Evolutionary conservation across 2,329 filamentous ascomycete genomes (phyloP), one percentile per base, ranked within the genome.

Genomic region (Sclerotinia sclerotiorum): DNA sequence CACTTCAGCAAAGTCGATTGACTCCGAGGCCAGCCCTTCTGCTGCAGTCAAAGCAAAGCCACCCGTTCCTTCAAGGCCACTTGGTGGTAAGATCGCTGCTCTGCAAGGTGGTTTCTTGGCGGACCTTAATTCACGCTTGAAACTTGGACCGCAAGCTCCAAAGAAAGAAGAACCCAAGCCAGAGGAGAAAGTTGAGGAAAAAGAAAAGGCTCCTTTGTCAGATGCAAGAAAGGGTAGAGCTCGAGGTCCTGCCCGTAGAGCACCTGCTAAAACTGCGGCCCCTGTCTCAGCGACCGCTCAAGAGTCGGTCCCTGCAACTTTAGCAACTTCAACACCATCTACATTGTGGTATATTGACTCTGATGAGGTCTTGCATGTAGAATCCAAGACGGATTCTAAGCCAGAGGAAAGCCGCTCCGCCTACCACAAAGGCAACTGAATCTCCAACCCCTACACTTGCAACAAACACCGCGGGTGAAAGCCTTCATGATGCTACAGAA

Each of bases 151-250:
- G n/a, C 89, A 92, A 73, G 87, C 84, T 13, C 86, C 88, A 1
- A 94, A 93, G 82, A 90, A 91, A 73, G 89, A 91, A 75, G 90
- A 94, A 72, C 81, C 84, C 52, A 78, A 81, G 13, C 81, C 83
- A 19, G 84, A 88, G 65, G 84, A 87, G 44, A 80, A 80, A 2
- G 84, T 84, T 44, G 84, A 86, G 69, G 87, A 86, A 69, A 82
- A 85, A 73, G 88, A 93, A 75, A 92, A 93, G 78, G 88, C 85
- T 15, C 93, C 94, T n/a, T 82, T 99, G 35, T 84, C 85, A 29
- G 95, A 99, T 82, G 93, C 94, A 48, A 87, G 95, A 72, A 98
- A 98, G 82, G 88, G 93, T 32, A 87, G 95, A 73, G 95, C 95
- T 29, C 89, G 92, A 72, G 95, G 95, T 15, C 95, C 95, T 21